A percentile compares a stretch with the other conserved stretches of the same genome.
These are phyloP conservation scores for Rhinocladiella mackenziei DNA, from an alignment of 2,329 filamentous ascomycete genomes.

Conservation along the genomic window DNA sequence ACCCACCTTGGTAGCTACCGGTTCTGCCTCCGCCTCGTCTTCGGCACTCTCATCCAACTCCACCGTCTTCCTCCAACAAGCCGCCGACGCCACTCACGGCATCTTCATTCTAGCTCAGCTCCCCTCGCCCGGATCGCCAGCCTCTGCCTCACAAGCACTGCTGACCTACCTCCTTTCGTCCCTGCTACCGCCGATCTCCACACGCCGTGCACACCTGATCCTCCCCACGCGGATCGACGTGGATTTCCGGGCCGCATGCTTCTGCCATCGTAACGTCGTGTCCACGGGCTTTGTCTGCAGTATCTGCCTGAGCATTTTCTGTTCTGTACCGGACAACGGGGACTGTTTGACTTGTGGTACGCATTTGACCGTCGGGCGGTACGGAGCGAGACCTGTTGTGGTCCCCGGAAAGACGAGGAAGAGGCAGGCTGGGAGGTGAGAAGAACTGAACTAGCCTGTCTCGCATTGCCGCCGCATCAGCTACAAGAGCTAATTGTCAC, in stretches of 20 bases:
- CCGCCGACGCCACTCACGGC: slow-evolving; percentile 67
- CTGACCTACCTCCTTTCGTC: slow-evolving; percentile 94
- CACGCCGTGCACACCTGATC: slow-evolving; percentile 60
- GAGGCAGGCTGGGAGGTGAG: slow-evolving; percentile 56
- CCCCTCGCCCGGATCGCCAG: slow-evolving; percentile 1
- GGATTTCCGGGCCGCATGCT: slow-evolving; percentile 97
- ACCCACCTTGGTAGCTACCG: no score
- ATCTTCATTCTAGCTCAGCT: slow-evolving; percentile 59
- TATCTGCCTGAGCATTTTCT: slow-evolving; percentile 93
- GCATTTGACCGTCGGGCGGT: slow-evolving; percentile 68
- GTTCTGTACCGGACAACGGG: slow-evolving; percentile 58
- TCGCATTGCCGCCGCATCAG: no score
- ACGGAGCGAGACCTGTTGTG: slow-evolving; percentile 53
- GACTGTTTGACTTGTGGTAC: slow-evolving; percentile 82
- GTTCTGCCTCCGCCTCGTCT: neutral
- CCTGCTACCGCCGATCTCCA: slow-evolving; percentile 70
- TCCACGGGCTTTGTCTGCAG: slow-evolving; percentile 94
- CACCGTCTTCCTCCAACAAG: slow-evolving; percentile 91
- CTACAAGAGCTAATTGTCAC: no score
- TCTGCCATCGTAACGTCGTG: slow-evolving; percentile 87
- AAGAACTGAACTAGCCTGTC: no score
- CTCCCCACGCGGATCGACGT: slow-evolving; percentile 78
- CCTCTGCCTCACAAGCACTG: slow-evolving; percentile 54
- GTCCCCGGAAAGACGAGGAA: slow-evolving; percentile 69
- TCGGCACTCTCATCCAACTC: slow-evolving; percentile 17